These are phyloP conservation scores for Platanthera zijinensis DNA, from an alignment of 106 monocot species.

Conservation along the genomic window DNA sequence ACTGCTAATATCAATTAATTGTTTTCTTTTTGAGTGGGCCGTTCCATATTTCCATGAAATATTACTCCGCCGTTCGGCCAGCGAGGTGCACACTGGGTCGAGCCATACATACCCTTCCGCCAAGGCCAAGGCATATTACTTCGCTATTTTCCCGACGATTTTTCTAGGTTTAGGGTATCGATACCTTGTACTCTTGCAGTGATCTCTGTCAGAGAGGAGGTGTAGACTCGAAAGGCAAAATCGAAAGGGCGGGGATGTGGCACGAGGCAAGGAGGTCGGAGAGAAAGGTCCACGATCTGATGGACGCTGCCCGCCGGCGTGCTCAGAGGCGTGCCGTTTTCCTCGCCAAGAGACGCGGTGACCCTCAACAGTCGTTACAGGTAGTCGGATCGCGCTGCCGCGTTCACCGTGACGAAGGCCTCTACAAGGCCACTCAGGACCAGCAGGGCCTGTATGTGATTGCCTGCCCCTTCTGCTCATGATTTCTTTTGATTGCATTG, in stretches of 20 bases:
- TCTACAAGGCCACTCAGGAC: constrained; percentile 90
- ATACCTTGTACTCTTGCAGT: no score
- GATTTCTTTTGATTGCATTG: neutral
- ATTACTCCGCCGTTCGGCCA: no score
- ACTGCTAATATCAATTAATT: no score
- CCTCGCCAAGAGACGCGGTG: constrained; percentile 81
- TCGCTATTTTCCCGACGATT: neutral
- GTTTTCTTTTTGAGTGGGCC: no score
- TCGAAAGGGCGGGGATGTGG: constrained; percentile 51
- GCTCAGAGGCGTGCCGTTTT: constrained; percentile 80
- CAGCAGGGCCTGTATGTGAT: constrained; percentile 80
- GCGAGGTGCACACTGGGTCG: no score
- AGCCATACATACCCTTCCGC: no score
- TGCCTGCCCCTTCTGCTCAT: neutral
- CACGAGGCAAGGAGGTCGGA: constrained; percentile 97
- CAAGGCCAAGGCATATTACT: neutral
- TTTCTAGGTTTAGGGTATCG: neutral
- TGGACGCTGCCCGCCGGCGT: constrained; percentile 89
- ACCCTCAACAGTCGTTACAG: constrained; percentile 91
- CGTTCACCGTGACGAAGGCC: constrained; percentile 79
- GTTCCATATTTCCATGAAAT: no score
- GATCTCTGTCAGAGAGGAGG: neutral
- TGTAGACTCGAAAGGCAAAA: neutral
- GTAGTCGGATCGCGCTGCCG: constrained; percentile 71
- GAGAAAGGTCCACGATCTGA: constrained; percentile 92